phyloP scores from a whole-genome alignment of 208 protist species.

The Acanthamoeba healyi region DNA sequence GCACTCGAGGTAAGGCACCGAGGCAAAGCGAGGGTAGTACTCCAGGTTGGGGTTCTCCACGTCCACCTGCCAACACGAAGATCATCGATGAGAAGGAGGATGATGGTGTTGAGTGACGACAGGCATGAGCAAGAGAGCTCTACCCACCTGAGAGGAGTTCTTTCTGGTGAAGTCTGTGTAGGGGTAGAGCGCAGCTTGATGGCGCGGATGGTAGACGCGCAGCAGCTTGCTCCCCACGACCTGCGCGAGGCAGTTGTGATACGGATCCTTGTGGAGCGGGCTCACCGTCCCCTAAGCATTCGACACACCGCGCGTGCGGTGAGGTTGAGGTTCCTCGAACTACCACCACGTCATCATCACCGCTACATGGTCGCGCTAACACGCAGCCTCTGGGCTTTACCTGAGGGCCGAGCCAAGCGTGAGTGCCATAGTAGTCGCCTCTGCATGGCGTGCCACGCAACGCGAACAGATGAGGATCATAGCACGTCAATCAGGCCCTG shows the following conservation, averaged over 20 bases:
- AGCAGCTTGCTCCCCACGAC: conserved; percentile 44
- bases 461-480: too few species aligned
- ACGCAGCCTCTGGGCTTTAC: background rate
- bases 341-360: too few species aligned
- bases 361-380: too few species aligned
- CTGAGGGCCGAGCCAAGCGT: conserved; percentile 20
- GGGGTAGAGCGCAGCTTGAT: conserved; percentile 47
- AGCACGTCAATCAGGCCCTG: too few species aligned
- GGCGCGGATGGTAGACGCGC: conserved; percentile 10
- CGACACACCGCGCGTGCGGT: background rate
- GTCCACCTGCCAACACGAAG: background rate
- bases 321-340: too few species aligned
- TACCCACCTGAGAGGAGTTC: background rate
- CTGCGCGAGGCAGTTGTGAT: conserved; percentile 43
- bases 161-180: conserved; percentile 6
- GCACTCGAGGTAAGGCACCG: conserved; percentile 2
- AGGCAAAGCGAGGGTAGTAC: conserved; percentile 4
- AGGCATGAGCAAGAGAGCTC: too few species aligned
- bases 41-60: conserved; percentile 41
- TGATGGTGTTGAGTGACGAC: too few species aligned
- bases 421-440: conserved; percentile 58
- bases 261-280: conserved; percentile 48
- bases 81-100: too few species aligned
- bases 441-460: background rate
- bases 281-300: conserved; percentile 12